phyloP scores from a whole-genome alignment of 2,329 filamentous ascomycete genomes.

The Atkinsonella texensis region DNA sequence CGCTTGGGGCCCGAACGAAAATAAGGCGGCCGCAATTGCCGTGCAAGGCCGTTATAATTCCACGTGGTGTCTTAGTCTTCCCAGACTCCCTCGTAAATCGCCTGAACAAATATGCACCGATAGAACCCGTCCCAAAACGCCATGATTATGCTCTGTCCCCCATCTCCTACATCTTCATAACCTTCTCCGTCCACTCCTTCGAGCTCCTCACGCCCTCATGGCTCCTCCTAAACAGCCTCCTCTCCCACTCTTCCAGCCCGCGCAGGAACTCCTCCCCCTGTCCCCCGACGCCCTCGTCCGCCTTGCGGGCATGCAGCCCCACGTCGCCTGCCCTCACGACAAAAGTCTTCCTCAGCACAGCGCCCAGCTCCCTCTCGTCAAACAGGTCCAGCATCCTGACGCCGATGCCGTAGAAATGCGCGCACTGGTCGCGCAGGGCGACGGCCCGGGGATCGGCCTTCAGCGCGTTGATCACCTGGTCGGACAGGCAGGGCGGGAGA shows the following conservation, averaged over 20 bases:
- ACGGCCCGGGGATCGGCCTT: constrained; percentile 84
- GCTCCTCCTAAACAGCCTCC: constrained; percentile 59
- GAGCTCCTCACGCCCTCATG: constrained; percentile 62
- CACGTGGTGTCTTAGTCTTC: background rate
- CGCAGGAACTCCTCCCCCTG: constrained; percentile 68
- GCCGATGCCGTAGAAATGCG: constrained; percentile 79
- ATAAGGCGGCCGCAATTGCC: no score
- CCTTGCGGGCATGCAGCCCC: constrained; percentile 79
- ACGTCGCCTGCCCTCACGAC: constrained; percentile 71
- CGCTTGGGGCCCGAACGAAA: no score
- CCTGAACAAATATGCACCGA: background rate
- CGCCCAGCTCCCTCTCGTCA: constrained; percentile 66
- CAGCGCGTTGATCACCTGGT: constrained; percentile 74
- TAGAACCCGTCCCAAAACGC: background rate
- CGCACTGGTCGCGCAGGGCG: constrained; percentile 68
- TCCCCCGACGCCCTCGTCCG: constrained; percentile 48
- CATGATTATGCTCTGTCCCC: no score
- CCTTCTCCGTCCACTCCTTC: constrained; percentile 58
- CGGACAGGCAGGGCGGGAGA: constrained; percentile 64
- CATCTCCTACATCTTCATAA: constrained; percentile 21
- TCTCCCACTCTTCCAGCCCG: constrained; percentile 83
- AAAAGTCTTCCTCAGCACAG: constrained; percentile 67
- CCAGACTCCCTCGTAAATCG: background rate
- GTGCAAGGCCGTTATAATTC: no score
- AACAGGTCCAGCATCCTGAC: constrained; percentile 82